Evolutionary conservation across 2,329 filamentous ascomycete genomes (phyloP).

Genomic region (Metarhizium anisopliae): DNA sequence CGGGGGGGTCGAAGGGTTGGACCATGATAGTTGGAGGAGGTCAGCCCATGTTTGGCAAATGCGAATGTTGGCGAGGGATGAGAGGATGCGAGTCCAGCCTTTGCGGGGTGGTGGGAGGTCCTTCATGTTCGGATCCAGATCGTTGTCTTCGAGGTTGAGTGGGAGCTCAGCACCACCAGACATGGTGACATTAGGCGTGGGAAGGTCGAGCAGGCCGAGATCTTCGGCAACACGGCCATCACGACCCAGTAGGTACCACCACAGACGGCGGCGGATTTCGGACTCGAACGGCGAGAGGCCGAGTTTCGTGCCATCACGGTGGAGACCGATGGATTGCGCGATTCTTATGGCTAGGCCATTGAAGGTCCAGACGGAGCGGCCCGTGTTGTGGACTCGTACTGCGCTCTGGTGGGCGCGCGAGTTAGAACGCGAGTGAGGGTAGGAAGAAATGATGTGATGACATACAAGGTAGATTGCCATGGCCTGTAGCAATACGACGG

Average conservation of each 20-base stretch:
- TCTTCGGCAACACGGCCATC: conserved; percentile 46
- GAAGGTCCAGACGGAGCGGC: conserved; percentile 29
- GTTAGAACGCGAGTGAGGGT: neutral
- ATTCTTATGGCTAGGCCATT: conserved; percentile 36
- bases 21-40: conserved; percentile 13
- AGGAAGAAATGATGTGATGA: neutral
- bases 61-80: conserved; percentile 44
- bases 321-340: conserved; percentile 43
- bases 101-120: conserved; percentile 23
- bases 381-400: conserved; percentile 22
- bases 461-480: conserved; percentile 29
- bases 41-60: conserved; percentile 24
- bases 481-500: conserved; percentile 24
- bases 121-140: conserved; percentile 34
- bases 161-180: conserved; percentile 39
- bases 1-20: neutral
- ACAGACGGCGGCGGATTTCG: conserved; percentile 46
- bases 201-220: conserved; percentile 31
- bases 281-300: conserved; percentile 42
- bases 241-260: conserved; percentile 42
- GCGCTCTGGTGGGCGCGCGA: neutral
- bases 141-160: conserved; percentile 45
- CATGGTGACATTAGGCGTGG: neutral
- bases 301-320: conserved; percentile 38
- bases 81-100: conserved; percentile 50